A percentile compares a stretch with the other conserved stretches of the same genome.
These are phyloP conservation scores for Wilcoxina mikolae DNA, from an alignment of 495 filamentous ascomycete species.

Conservation along the genomic window DNA sequence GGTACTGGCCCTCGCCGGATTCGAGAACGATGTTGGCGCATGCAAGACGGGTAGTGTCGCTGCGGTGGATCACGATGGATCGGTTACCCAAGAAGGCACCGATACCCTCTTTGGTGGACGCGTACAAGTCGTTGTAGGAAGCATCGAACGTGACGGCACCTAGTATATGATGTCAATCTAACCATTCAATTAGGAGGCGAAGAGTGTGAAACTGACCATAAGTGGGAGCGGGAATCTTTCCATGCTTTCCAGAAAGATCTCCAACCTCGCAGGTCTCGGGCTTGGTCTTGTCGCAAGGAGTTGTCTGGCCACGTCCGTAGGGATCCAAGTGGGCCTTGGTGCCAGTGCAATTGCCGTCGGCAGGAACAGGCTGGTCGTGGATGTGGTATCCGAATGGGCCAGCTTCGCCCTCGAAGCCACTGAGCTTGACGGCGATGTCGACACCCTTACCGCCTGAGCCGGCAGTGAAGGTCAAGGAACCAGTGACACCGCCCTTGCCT, in stretches of 20 bases:
- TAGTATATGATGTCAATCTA: background rate
- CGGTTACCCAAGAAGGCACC: constrained; percentile 65
- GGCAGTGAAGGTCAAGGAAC: constrained; percentile 43
- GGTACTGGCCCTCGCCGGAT: background rate
- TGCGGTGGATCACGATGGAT: constrained; percentile 59
- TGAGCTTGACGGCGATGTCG: constrained; percentile 44
- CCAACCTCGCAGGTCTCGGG: constrained; percentile 68
- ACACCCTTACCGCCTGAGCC: constrained; percentile 47
- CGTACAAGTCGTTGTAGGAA: constrained; percentile 52
- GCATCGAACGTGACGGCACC: constrained; percentile 29
- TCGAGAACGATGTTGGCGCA: constrained; percentile 53
- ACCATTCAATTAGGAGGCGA: background rate
- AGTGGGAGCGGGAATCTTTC: constrained; percentile 37
- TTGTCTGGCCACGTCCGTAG: constrained; percentile 47
- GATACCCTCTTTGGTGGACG: constrained; percentile 42
- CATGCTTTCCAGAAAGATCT: constrained; percentile 73
- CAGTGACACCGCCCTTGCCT: constrained; percentile 42
- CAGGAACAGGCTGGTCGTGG: constrained; percentile 57
- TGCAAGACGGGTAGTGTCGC: constrained; percentile 42
- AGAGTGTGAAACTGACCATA: background rate
- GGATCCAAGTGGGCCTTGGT: constrained; percentile 57
- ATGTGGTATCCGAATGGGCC: constrained; percentile 81
- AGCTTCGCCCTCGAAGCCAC: constrained; percentile 40
- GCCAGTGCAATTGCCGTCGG: constrained; percentile 61
- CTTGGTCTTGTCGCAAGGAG: constrained; percentile 45